Conservation (phyloP, 257 asterid genomes). For the Gentiana macrophylla region DNA sequence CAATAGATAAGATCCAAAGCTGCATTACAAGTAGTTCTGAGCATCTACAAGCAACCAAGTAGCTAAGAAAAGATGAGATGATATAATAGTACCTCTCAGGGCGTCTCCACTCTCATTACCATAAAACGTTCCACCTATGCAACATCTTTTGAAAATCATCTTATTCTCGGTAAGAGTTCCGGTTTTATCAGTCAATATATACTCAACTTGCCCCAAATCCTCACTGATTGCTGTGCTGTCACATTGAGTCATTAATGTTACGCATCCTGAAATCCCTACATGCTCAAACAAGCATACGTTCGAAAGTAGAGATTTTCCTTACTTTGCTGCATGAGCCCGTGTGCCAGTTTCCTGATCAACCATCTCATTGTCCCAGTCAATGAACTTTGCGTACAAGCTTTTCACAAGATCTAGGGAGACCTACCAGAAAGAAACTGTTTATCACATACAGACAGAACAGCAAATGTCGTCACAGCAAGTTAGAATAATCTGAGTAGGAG, state of each 20-base stretch:
- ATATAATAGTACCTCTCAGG: slow-evolving; percentile 44
- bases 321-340: slow-evolving; percentile 81
- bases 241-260: slow-evolving; percentile 24
- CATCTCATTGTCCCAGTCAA: slow-evolving; percentile 97
- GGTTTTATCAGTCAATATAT: slow-evolving; percentile 95
- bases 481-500: too few species aligned
- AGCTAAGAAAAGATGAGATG: background rate
- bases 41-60: background rate
- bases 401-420: slow-evolving; percentile 96
- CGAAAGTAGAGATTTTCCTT: slow-evolving; percentile 25
- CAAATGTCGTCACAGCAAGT: too few species aligned
- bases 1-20: too few species aligned
- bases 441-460: background rate
- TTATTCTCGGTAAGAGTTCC: slow-evolving; percentile 97
- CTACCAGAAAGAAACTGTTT: slow-evolving; percentile 18
- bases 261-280: slow-evolving; percentile 7
- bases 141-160: slow-evolving; percentile 94
- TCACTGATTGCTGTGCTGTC: slow-evolving; percentile 99
- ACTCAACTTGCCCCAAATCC: slow-evolving; percentile 99
- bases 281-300: background rate
- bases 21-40: background rate
- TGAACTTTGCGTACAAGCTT: slow-evolving; percentile 89
- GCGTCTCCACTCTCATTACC: slow-evolving; percentile 89
- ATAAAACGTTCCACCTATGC: slow-evolving; percentile 64
- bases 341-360: slow-evolving; percentile 79